Percentiles rank a stretch among this genome's conserved stretches.
These are phyloP conservation scores for Irpex sp. DNA, from an alignment of 1,284 basidiomycete species.

Conservation along the genomic window DNA sequence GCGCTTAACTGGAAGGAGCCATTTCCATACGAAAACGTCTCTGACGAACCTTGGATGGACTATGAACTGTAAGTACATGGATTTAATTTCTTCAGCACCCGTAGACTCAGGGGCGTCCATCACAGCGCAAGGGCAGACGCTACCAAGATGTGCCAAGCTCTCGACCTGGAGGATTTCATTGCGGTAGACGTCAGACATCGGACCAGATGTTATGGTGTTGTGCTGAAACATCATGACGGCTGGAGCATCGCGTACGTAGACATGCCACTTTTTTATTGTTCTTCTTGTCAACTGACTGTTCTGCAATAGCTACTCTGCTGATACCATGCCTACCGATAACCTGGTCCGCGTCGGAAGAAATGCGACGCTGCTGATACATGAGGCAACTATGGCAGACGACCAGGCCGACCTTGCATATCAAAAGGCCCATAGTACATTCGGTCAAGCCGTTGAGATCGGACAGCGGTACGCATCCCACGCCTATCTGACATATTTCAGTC, in stretches of 20 bases:
- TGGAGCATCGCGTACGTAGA: conserved; percentile 85
- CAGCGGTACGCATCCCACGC: conserved; percentile 53
- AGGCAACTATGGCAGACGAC: conserved; percentile 90
- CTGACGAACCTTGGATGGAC: conserved; percentile 33
- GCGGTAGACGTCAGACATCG: conserved; percentile 84
- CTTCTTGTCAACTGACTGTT: conserved; percentile 6
- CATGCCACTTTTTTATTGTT: conserved; percentile 15
- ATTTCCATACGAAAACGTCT: conserved; percentile 46
- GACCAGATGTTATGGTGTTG: conserved; percentile 76
- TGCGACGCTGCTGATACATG: conserved; percentile 91
- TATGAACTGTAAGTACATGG: conserved; percentile 20
- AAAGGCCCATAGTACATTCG: conserved; percentile 92
- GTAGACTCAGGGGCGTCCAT: background rate
- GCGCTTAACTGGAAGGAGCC: conserved; percentile 56
- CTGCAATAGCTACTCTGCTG: conserved; percentile 78
- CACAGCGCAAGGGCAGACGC: conserved; percentile 48
- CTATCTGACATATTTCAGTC: background rate
- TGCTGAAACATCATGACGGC: conserved; percentile 74
- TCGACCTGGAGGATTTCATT: conserved; percentile 64
- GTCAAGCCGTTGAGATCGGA: conserved; percentile 88
- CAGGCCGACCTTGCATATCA: conserved; percentile 75
- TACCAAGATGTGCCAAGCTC: conserved; percentile 50
- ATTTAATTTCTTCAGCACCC: background rate
- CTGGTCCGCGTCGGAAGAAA: conserved; percentile 75
- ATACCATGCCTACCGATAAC: conserved; percentile 84